These are phyloP conservation scores for Hirschfeldia incana DNA, from an alignment of 345 rosid genomes.

Conservation along the genomic window DNA sequence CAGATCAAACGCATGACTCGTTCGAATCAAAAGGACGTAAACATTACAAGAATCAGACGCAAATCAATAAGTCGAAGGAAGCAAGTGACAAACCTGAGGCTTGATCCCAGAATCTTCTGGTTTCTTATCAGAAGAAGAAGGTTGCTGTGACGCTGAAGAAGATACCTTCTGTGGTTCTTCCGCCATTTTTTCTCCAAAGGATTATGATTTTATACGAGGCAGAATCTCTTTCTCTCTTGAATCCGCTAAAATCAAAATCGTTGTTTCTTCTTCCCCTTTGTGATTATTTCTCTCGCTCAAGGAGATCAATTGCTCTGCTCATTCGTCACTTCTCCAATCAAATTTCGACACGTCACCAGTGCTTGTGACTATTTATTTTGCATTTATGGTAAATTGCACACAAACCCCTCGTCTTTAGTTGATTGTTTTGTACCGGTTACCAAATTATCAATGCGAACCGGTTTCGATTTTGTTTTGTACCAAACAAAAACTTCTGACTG, in stretches of 20 bases:
- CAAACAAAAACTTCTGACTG: neutral
- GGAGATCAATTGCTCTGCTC: slow-evolving; percentile 10
- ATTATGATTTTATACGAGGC: neutral
- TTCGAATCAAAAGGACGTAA: neutral
- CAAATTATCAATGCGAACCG: neutral
- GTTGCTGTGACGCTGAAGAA: slow-evolving; percentile 39
- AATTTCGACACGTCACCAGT: slow-evolving; percentile 5
- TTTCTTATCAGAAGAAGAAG: slow-evolving; percentile 32
- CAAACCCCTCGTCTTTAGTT: neutral
- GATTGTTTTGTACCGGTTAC: neutral
- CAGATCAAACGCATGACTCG: neutral
- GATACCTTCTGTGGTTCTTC: slow-evolving; percentile 42
- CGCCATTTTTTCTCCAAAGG: slow-evolving; percentile 42
- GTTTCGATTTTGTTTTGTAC: neutral
- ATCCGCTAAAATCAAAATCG: slow-evolving; percentile 8
- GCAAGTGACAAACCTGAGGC: slow-evolving; percentile 44
- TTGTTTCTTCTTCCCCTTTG: neutral
- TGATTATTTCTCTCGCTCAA: neutral
- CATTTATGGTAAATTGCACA: slow-evolving; percentile 7
- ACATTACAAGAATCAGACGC: no score
- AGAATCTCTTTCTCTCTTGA: slow-evolving; percentile 16
- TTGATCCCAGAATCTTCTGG: slow-evolving; percentile 36
- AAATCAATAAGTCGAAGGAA: slow-evolving; percentile 7
- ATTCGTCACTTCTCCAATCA: slow-evolving; percentile 30
- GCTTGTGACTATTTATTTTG: neutral